phyloP scores from a whole-genome alignment of 2,329 filamentous ascomycete genomes.

The Anisogramma anomala region DNA sequence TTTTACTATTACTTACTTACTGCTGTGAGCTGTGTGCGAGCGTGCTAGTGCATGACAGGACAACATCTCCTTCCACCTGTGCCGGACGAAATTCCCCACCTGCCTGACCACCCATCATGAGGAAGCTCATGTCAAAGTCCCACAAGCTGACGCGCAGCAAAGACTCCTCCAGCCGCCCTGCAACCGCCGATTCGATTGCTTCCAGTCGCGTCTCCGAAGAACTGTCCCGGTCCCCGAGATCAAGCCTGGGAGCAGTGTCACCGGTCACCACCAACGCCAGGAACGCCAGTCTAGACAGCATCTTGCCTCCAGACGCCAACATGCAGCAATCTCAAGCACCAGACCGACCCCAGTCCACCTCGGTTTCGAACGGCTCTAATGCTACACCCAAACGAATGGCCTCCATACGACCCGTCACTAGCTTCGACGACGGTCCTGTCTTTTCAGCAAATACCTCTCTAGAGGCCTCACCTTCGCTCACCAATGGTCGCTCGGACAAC shows the following conservation, averaged over 20 bases:
- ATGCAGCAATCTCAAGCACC: conserved; percentile 15
- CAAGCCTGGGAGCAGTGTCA: conserved; percentile 12
- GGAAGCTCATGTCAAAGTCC: conserved; percentile 14
- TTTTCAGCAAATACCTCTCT: conserved; percentile 30
- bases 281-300: conserved; percentile 1
- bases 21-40: no score
- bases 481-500: conserved; percentile 22
- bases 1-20: conserved; percentile 15
- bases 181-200: conserved; percentile 11
- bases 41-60: conserved; percentile 11
- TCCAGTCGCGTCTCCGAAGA: conserved; percentile 13
- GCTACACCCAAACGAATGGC: conserved; percentile 23
- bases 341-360: conserved; percentile 17
- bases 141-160: conserved; percentile 15
- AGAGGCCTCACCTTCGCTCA: conserved; percentile 25
- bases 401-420: conserved; percentile 45
- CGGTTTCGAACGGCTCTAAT: conserved; percentile 16
- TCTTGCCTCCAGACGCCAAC: conserved; percentile 7
- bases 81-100: no score
- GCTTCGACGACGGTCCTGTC: conserved; percentile 34
- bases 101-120: conserved; percentile 8
- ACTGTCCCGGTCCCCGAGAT: conserved; percentile 8
- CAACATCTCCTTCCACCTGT: neutral
- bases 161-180: conserved; percentile 12
- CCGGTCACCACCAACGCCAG: conserved; percentile 6